Evolutionary conservation across 345 rosid species (phyloP), one percentile per base, ranked within the genome.

Genomic region (Melaleuca quinquenervia): DNA sequence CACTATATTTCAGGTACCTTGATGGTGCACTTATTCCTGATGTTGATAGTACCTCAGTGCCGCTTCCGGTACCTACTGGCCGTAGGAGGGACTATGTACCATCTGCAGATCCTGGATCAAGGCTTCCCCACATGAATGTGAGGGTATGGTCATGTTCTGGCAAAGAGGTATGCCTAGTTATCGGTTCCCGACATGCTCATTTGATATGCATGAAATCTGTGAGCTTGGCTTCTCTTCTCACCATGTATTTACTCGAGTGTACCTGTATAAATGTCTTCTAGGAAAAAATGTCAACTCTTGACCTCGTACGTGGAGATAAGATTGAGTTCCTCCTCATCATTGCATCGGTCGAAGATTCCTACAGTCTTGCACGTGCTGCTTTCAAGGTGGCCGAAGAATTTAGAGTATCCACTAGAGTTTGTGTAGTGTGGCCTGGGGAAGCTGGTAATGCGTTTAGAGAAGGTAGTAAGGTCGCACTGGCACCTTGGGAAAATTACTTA

Each of bases 251-350:
- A 64, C 16, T 84, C 5, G 1, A 8, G 41, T 75, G 22, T 51
- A 48, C 78, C 78, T 70, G 11, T 9, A 5, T 70, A 70, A 70
- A 58, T n/a, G 85, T 54, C 82, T 88, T 62, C 64, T 84, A 94
- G 96, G 93, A 86, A 74, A 84, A 83, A 36, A 84, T 95, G 54
- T 97, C 98, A 13, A 96, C 96, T 9, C 93, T 92, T 53, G 99
- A 94, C 92, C 96, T 97, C 78, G 87, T 96, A 55, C 84, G 92
- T 3, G 92, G 83, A 82, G 92, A 96, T 86, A 92, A 90, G 88
- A 88, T 97, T 22, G 99, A 97, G 91, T 96, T 97, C 89, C 94
- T 94, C 75, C 96, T 96, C 84, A 91, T 97, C 49, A 89, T 97
- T 88, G 95, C 96, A 27, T 98, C 98, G 29, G 82, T 89, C 9